Conservation (phyloP, 129 eudicot genomes). For the Apium graveolens region DNA sequence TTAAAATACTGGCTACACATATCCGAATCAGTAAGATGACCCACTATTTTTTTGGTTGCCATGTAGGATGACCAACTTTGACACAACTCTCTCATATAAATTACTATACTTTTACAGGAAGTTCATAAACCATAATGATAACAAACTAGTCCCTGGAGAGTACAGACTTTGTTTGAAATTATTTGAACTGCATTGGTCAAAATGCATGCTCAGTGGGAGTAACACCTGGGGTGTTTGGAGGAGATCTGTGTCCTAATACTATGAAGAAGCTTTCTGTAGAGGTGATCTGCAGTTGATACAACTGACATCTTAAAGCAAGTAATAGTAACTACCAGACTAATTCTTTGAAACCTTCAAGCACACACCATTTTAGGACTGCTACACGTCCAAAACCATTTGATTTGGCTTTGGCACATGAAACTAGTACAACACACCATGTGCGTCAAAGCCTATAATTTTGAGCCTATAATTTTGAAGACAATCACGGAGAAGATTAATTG, state of each 20-base stretch:
- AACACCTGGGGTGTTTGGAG: conserved; percentile 80
- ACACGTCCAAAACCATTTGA: conserved; percentile 16
- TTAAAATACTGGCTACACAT: too few species aligned
- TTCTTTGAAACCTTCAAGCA: conserved; percentile 1
- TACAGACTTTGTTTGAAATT: not conserved
- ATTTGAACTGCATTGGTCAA: conserved; percentile 41
- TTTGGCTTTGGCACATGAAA: conserved; percentile 41
- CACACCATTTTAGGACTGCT: conserved; percentile 9
- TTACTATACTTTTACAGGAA: not conserved
- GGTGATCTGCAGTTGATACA: conserved; percentile 75
- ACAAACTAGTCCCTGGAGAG: not conserved
- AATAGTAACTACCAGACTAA: conserved; percentile 10
- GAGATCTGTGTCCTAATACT: conserved; percentile 91
- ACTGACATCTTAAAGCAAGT: conserved; percentile 1
- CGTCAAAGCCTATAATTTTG: conserved; percentile 29
- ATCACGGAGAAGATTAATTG: conserved; percentile 15
- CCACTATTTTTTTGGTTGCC: not conserved
- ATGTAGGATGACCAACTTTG: not conserved
- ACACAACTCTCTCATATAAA: not conserved
- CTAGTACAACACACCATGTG: conserved; percentile 53
- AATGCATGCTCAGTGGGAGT: conserved; percentile 76
- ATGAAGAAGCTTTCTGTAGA: conserved; percentile 96
- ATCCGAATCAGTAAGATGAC: not conserved
- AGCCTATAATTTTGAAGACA: conserved; percentile 23
- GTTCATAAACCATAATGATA: not conserved